A percentile compares a stretch with the other conserved stretches of the same genome.
phyloP scores from a whole-genome alignment of 2,329 filamentous ascomycete species.

The Stagonosporopsis vannaccii region DNA sequence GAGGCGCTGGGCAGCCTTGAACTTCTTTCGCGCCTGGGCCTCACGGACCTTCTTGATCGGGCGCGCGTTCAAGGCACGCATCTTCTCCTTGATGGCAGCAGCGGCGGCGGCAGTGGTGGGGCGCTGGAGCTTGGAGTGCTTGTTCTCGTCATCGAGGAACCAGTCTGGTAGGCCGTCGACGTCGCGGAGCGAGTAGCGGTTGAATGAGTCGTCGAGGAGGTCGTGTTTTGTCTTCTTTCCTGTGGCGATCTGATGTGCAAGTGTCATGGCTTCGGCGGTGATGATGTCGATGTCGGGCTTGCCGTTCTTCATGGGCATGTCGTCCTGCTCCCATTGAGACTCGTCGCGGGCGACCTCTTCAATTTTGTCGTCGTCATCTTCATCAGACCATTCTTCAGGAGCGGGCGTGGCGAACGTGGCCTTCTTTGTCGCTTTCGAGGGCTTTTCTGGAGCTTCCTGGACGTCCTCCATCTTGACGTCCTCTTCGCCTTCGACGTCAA shows the following conservation, averaged over 20 bases:
- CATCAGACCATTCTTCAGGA: slow-evolving; percentile 45
- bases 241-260: slow-evolving; percentile 89
- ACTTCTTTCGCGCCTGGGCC: slow-evolving; percentile 95
- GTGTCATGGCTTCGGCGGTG: slow-evolving; percentile 98
- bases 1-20: slow-evolving; percentile 86
- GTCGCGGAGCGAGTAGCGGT: slow-evolving; percentile 90
- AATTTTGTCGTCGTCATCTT: slow-evolving; percentile 59
- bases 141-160: slow-evolving; percentile 92
- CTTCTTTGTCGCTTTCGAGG: slow-evolving; percentile 31
- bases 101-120: slow-evolving; percentile 94
- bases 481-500: slow-evolving; percentile 49
- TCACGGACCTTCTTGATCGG: slow-evolving; percentile 99
- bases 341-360: slow-evolving; percentile 68
- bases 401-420: slow-evolving; percentile 27
- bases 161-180: slow-evolving; percentile 92
- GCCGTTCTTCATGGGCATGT: slow-evolving; percentile 69
- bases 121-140: slow-evolving; percentile 82
- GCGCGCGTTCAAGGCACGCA: slow-evolving; percentile 88
- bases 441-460: slow-evolving; percentile 20
- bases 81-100: slow-evolving; percentile 91
- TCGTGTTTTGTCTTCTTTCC: slow-evolving; percentile 82
- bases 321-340: slow-evolving; percentile 71
- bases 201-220: slow-evolving; percentile 89
- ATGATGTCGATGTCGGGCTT: slow-evolving; percentile 92
- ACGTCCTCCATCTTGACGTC: slow-evolving; percentile 32